phyloP scores from a whole-genome alignment of 306 rosid species.

The Lathyrus oleraceus region DNA sequence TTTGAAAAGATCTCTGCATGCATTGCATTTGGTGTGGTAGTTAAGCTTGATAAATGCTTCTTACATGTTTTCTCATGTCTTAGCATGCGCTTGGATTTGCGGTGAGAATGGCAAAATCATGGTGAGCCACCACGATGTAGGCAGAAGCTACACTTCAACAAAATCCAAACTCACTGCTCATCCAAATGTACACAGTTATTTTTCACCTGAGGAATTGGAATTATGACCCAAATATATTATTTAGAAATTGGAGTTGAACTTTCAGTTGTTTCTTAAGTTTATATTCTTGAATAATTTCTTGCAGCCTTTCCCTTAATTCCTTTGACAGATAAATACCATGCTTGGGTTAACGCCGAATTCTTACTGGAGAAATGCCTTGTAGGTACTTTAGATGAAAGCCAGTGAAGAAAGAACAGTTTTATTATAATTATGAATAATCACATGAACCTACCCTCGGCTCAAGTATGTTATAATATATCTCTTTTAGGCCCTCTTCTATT shows the following conservation, averaged over 20 bases:
- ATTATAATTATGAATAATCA: conserved; percentile 26
- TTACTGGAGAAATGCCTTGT: conserved; percentile 85
- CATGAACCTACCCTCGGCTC: conserved; percentile 12
- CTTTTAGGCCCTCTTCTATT: conserved; percentile 29
- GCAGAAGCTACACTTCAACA: neutral
- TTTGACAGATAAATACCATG: conserved; percentile 83
- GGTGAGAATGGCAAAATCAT: neutral
- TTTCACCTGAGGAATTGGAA: conserved; percentile 16
- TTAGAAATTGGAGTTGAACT: conserved; percentile 16
- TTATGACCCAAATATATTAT: neutral
- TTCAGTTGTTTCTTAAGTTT: conserved; percentile 15
- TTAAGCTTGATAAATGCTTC: conserved; percentile 24
- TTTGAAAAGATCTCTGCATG: neutral
- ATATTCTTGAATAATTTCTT: conserved; percentile 11
- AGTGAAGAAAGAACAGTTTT: conserved; percentile 32
- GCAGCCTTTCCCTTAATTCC: conserved; percentile 44
- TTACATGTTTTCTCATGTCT: conserved; percentile 3
- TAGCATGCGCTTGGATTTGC: neutral
- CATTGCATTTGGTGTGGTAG: conserved; percentile 16
- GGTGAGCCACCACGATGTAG: neutral
- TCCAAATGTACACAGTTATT: neutral
- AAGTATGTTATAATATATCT: conserved; percentile 24
- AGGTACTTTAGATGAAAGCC: conserved; percentile 65
- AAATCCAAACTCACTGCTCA: neutral
- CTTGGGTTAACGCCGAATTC: conserved; percentile 92